Percentiles rank a stretch among this genome's conserved stretches.
phyloP scores from a whole-genome alignment of 1,284 basidiomycete genomes.

The Mycosarcoma maydis region DNA sequence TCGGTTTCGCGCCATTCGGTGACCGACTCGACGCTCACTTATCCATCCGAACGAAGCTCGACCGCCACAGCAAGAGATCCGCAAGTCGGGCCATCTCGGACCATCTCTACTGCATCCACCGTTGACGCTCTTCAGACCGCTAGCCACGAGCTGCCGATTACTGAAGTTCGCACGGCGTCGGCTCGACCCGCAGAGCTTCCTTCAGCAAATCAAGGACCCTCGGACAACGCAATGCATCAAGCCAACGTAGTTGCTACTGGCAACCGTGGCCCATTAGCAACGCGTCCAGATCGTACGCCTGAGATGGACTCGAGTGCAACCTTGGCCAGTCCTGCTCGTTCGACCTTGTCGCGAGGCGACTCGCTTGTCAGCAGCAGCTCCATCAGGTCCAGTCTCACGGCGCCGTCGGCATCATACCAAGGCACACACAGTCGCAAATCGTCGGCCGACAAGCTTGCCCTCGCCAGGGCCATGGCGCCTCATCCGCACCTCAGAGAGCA shows the following conservation, averaged over 20 bases:
- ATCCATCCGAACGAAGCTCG: constrained; percentile 26
- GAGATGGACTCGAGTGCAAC: constrained; percentile 14
- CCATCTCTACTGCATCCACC: constrained; percentile 32
- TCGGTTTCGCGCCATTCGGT: constrained; percentile 12
- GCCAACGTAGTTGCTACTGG: neutral
- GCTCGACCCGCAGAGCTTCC: neutral
- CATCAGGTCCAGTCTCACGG: constrained; percentile 17
- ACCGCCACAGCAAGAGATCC: constrained; percentile 22
- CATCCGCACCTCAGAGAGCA: constrained; percentile 33
- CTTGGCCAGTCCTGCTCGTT: constrained; percentile 19
- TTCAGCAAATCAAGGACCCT: neutral
- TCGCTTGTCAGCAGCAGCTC: constrained; percentile 18
- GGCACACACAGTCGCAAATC: constrained; percentile 32
- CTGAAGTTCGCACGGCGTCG: neutral
- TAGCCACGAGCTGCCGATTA: neutral
- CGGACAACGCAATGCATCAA: neutral
- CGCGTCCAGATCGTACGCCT: constrained; percentile 16
- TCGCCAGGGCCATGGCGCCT: constrained; percentile 26
- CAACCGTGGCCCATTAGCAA: neutral
- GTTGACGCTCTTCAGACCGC: constrained; percentile 6
- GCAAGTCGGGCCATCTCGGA: constrained; percentile 9
- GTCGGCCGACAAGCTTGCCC: constrained; percentile 35
- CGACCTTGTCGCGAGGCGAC: constrained; percentile 18
- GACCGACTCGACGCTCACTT: constrained; percentile 6
- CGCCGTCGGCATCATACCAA: constrained; percentile 14